Evolutionary conservation across 768 basidiomycete genomes (phyloP), one percentile per base, ranked within the genome.

Genomic region (Boletus subcaerulescens): DNA sequence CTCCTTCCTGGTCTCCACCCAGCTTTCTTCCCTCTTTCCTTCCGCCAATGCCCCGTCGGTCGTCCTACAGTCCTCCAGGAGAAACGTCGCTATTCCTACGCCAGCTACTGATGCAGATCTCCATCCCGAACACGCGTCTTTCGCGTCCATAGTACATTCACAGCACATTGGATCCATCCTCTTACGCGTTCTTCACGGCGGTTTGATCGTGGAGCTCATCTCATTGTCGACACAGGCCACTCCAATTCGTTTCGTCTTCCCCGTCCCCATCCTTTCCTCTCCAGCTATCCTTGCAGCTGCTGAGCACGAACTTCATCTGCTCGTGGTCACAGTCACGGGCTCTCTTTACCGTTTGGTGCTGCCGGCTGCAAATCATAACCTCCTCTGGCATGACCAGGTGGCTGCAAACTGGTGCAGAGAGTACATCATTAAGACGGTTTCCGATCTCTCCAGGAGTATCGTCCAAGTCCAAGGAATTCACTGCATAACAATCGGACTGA

Each of bases 231-330:
- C 80, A 2, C 74, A 82, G 59, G 74, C 85, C 3, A 75, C 80
- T 32, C 84, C 91, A 17, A 79, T 93, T 58, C 84, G 90, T 53
- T 83, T 94, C 67, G 77, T 89, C 59, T 91, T 92, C 61, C 90
- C 91, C 36, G 82, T 87, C 11, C 65, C 80, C 36, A 70, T 93
- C 47, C 69, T 90, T 26, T 77, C 85, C 13, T 73, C 78, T 45
- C 91, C 92, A 3, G 79, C 84, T 20, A 65, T 93, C 48, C 80
- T 88, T 62, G 66, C 84, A 17, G 76, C 70, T 49, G 64, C 70
- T 5, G 62, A 70, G 14, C 64, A 71, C 33, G 80, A 77, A 71
- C 69, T 94, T 11, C 87, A 91, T 64, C 68, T 95, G n/a, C 65
- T 93, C 29, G 84, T 81, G 0, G 78, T 88, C 24, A 88, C 90